These are phyloP conservation scores for Isatis lusitanica DNA, from an alignment of 441 rosid species.

Conservation along the genomic window DNA sequence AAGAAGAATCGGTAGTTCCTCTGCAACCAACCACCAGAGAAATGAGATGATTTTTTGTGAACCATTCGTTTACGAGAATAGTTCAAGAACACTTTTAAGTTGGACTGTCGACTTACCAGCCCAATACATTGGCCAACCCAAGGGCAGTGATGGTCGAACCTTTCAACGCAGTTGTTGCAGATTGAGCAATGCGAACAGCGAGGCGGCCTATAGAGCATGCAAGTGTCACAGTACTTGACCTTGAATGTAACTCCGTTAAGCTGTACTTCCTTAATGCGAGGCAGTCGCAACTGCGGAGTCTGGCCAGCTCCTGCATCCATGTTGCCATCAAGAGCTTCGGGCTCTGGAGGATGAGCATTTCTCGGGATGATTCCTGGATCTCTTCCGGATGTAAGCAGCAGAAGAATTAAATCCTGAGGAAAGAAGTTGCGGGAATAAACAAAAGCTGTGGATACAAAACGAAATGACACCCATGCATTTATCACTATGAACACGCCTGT, in stretches of 20 bases:
- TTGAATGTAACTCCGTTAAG: slow-evolving; percentile 57
- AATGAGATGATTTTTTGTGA: background rate
- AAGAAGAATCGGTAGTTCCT: slow-evolving; percentile 69
- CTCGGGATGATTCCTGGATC: slow-evolving; percentile 80
- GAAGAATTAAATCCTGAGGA: slow-evolving; percentile 63
- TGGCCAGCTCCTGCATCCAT: slow-evolving; percentile 55
- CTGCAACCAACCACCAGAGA: slow-evolving; percentile 41
- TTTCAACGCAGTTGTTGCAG: slow-evolving; percentile 74
- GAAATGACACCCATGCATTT: background rate
- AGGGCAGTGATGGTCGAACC: slow-evolving; percentile 82
- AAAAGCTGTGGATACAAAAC: background rate
- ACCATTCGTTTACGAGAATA: background rate
- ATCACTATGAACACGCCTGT: background rate
- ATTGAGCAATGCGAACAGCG: slow-evolving; percentile 83
- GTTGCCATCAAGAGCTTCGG: slow-evolving; percentile 55
- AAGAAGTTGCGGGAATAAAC: background rate
- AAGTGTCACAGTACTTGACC: slow-evolving; percentile 74
- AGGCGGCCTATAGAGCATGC: slow-evolving; percentile 77
- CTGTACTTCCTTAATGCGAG: slow-evolving; percentile 69
- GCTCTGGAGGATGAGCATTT: slow-evolving; percentile 77
- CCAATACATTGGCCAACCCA: slow-evolving; percentile 90
- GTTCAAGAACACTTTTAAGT: background rate
- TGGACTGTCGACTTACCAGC: slow-evolving; percentile 43
- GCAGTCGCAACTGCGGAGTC: slow-evolving; percentile 64
- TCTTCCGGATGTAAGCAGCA: slow-evolving; percentile 72